phyloP scores from a whole-genome alignment of 208 protist species.

The Trichomonas tenax region DNA sequence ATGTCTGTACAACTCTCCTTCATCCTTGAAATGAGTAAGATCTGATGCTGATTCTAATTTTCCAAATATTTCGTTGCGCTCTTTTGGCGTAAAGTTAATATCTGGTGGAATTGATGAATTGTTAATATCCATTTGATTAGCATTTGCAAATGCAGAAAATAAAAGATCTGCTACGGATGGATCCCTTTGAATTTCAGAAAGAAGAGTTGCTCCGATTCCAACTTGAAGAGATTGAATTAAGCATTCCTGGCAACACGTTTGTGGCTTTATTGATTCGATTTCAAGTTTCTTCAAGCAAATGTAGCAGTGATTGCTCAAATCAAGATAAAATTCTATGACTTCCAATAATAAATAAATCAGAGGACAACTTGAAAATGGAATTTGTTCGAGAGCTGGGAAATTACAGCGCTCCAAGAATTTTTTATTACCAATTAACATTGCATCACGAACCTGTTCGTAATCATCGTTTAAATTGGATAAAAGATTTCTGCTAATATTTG shows the following conservation, averaged over 20 bases:
- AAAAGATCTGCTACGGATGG: background rate
- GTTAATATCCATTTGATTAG: no score
- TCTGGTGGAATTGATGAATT: background rate
- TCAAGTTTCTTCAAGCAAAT: background rate
- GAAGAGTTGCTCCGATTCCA: background rate
- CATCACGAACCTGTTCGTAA: no score
- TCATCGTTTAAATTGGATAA: no score
- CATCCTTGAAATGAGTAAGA: background rate
- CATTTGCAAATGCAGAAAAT: background rate
- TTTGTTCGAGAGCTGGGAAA: no score
- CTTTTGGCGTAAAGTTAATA: background rate
- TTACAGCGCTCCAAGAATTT: no score
- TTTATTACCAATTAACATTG: no score
- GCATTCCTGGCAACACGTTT: background rate
- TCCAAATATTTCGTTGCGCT: no score
- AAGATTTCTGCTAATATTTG: no score
- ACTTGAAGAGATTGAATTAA: background rate
- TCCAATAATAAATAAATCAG: background rate
- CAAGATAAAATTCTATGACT: background rate
- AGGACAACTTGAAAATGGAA: background rate
- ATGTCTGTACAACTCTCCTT: background rate
- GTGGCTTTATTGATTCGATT: background rate
- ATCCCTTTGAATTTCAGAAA: background rate
- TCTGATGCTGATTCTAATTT: background rate
- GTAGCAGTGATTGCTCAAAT: background rate